Base-by-base conservation (phyloP, 208 protist species). In the Herpetomonas muscarum region DNA sequence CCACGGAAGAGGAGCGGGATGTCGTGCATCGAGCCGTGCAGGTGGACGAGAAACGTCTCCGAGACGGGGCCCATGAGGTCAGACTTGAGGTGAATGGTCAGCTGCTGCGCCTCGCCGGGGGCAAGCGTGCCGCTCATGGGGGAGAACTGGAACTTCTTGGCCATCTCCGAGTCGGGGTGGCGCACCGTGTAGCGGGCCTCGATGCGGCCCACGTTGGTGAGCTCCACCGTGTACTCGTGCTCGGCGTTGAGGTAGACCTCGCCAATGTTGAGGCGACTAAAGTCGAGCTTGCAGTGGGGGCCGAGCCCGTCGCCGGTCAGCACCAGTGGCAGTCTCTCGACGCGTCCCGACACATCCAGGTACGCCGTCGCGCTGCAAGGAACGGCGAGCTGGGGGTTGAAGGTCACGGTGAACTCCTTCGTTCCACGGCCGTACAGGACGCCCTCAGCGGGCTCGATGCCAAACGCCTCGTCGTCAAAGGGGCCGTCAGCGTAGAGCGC, bases 231-330 rank as follows among this genome's bases (percentile, higher is more conserved):
- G 61, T 97, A 98, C 61, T 92, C 74, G 72, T 97, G 92, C 41
- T 94, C 28, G 7, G 82, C 81, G 64, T 97, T 96, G 51, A 98
- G 81, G 67, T 94, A 98, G n/a, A 98, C 78, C 36, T 98, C 90
- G 29, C 93, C 93, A 65, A 98, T 81, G 68, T 97, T 84, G 32
- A 98, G 79, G 24, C 59, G 59, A 28, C 61, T 81, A 74, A 84
- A 97, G 47, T 92, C 85, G n/a, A 98, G 87, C 47, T 62, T 64
- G 66, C 89, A 97, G 59, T 91, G 73, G 1, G 97, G 94, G 9
- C 93, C 97, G 30, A 96, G 41, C 26, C 89, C 95, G 7, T 44
- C 61, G 15, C 93, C 95, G 21, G 73, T 67, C 26, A 98, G 60
- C 36, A 74, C 45, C 28, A 98, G 68, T 7, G 92, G 94, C 5